A percentile compares a stretch with the other conserved stretches of the same genome.
phyloP scores from a whole-genome alignment of 371 early-diverging fungal genomes.

The Polyrhizophydium stewartii region DNA sequence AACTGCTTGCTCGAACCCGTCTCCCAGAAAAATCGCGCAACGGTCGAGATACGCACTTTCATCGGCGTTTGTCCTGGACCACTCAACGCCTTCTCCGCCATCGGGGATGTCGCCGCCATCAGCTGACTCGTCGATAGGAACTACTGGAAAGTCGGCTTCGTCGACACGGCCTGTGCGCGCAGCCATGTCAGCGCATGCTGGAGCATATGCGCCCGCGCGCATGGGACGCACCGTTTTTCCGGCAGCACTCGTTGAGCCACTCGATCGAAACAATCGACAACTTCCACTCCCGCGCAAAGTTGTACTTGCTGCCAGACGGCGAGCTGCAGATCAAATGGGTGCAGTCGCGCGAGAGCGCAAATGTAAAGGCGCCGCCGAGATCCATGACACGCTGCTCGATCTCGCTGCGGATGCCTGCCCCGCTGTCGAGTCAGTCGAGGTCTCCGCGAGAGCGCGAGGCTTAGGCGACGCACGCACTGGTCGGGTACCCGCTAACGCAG shows the following conservation, averaged over 20 bases:
- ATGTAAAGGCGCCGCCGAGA: constrained; percentile 7
- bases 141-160: constrained; percentile 4
- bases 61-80: neutral
- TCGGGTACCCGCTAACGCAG: neutral
- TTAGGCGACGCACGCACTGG: neutral
- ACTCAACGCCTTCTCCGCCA: neutral
- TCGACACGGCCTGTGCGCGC: constrained; percentile 3
- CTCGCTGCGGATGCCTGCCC: neutral
- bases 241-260: constrained; percentile 10
- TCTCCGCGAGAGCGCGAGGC: no score
- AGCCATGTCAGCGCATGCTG: neutral
- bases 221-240: neutral
- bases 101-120: neutral
- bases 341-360: neutral
- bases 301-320: constrained; percentile 10
- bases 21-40: constrained; percentile 15
- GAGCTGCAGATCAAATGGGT: constrained; percentile 12
- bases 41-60: constrained; percentile 10
- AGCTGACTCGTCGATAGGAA: neutral
- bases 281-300: constrained; percentile 7
- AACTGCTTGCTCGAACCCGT: constrained; percentile 11
- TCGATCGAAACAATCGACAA: constrained; percentile 6
- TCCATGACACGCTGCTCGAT: constrained; percentile 2
- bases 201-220: no score
- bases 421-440: neutral